Evolutionary conservation across 2,329 filamentous ascomycete species (phyloP).

Genomic region (Apiospora rasikravindrae): DNA sequence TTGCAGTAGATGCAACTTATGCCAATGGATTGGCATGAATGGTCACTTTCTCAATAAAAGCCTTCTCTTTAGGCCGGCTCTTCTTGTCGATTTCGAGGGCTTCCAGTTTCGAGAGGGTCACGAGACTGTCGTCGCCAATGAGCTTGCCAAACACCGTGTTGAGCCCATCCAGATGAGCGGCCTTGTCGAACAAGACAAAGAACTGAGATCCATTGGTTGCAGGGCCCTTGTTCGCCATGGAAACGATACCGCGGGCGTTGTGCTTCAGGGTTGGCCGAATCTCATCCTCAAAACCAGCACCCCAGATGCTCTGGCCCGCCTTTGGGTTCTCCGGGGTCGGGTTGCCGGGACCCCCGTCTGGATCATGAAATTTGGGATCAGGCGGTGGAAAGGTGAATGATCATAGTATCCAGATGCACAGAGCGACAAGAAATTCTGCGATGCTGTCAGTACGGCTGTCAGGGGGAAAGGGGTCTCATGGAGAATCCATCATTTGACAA

Average conservation of each 20-base stretch:
- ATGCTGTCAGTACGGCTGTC: conserved; percentile 23
- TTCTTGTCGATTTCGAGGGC: conserved; percentile 77
- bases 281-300: conserved; percentile 78
- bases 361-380: conserved; percentile 81
- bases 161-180: conserved; percentile 80
- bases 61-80: conserved; percentile 70
- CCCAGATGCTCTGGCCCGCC: conserved; percentile 75
- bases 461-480: background rate
- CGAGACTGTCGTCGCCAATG: conserved; percentile 66
- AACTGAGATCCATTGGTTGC: conserved; percentile 81
- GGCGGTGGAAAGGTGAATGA: conserved; percentile 76
- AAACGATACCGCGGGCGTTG: conserved; percentile 70
- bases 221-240: conserved; percentile 80
- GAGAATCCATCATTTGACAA: conserved; percentile 13
- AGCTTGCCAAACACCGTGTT: conserved; percentile 85
- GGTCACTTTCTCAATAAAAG: conserved; percentile 71
- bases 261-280: conserved; percentile 74
- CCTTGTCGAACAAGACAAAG: conserved; percentile 78
- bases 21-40: conserved; percentile 83
- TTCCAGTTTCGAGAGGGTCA: conserved; percentile 74
- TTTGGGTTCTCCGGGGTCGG: conserved; percentile 66
- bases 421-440: conserved; percentile 86
- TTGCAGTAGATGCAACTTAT: conserved; percentile 41
- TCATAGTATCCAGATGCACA: conserved; percentile 82
- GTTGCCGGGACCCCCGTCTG: conserved; percentile 71